Conservation (phyloP, 2,329 filamentous ascomycete genomes). For the Penicillium sp. region DNA sequence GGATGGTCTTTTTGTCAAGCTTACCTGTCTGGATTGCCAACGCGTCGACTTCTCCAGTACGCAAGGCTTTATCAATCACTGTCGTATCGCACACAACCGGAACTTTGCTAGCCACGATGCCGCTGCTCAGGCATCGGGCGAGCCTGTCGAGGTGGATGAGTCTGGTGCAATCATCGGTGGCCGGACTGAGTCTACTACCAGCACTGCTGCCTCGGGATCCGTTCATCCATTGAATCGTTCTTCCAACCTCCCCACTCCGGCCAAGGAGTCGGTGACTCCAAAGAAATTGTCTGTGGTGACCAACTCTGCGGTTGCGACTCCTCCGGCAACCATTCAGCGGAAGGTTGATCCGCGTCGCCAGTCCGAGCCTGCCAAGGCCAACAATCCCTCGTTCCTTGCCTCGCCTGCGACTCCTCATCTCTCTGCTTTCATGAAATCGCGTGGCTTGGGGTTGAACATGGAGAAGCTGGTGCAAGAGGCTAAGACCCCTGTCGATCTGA, state of each 20-base stretch:
- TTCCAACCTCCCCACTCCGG: conserved; percentile 3
- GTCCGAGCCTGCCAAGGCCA: conserved; percentile 21
- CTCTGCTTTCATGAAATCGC: conserved; percentile 63
- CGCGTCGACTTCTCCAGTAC: conserved; percentile 93
- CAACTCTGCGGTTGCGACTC: conserved; percentile 25
- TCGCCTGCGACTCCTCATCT: conserved; percentile 66
- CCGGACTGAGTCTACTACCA: conserved; percentile 30
- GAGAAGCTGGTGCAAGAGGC: conserved; percentile 59
- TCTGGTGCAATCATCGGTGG: conserved; percentile 48
- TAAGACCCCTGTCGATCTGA: conserved; percentile 41
- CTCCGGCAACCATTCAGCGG: conserved; percentile 14
- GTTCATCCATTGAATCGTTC: conserved; percentile 64
- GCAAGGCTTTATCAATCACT: conserved; percentile 97
- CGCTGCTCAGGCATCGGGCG: conserved; percentile 83
- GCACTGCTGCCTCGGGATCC: conserved; percentile 47
- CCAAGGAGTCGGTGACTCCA: conserved; percentile 18
- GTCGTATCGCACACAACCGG: conserved; percentile 88
- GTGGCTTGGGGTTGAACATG: conserved; percentile 63
- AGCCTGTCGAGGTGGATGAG: conserved; percentile 72
- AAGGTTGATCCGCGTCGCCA: conserved; percentile 4
- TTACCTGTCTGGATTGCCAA: conserved; percentile 85
- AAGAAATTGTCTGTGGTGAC: conserved; percentile 17
- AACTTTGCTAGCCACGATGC: conserved; percentile 97
- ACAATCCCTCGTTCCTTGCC: conserved; percentile 49
- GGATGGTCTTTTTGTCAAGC: conserved; percentile 82